These are phyloP conservation scores for Vinca major DNA, from an alignment of 305 asterid genomes.

Conservation along the genomic window DNA sequence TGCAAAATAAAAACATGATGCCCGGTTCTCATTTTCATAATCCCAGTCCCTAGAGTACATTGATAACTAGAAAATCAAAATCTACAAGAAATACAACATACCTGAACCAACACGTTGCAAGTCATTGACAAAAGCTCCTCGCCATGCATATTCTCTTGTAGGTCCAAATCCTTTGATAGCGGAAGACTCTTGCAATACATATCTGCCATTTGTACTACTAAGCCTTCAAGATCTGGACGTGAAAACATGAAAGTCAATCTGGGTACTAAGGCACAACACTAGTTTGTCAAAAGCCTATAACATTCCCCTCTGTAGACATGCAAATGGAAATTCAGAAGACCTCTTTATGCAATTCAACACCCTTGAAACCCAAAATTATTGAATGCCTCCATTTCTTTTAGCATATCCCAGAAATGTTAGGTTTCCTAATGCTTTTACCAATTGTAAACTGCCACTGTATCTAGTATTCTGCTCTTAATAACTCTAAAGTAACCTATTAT, in stretches of 20 bases:
- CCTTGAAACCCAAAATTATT: too few relatives aligned
- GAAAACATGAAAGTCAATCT: conserved; percentile 5
- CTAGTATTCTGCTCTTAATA: not conserved
- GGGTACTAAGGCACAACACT: not conserved
- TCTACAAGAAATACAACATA: conserved; percentile 13
- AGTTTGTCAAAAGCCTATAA: not conserved
- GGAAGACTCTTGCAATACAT: conserved; percentile 69
- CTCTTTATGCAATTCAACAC: not conserved
- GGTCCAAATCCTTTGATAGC: conserved; percentile 78
- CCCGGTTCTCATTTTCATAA: not conserved
- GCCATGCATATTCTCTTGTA: conserved; percentile 81
- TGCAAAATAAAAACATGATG: not conserved
- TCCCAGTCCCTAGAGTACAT: not conserved
- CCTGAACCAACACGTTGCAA: conserved; percentile 89
- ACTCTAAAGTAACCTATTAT: not conserved
- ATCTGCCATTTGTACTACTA: conserved; percentile 64
- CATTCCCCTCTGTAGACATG: not conserved
- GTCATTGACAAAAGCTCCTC: conserved; percentile 92
- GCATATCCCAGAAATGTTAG: not conserved
- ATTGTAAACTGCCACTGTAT: not conserved
- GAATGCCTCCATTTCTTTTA: not conserved
- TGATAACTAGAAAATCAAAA: not conserved
- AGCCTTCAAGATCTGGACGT: conserved; percentile 54
- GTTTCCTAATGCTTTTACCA: not conserved
- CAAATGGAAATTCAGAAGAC: not conserved